phyloP scores from a whole-genome alignment of 305 asterid species.

The Coffea humblotiana region DNA sequence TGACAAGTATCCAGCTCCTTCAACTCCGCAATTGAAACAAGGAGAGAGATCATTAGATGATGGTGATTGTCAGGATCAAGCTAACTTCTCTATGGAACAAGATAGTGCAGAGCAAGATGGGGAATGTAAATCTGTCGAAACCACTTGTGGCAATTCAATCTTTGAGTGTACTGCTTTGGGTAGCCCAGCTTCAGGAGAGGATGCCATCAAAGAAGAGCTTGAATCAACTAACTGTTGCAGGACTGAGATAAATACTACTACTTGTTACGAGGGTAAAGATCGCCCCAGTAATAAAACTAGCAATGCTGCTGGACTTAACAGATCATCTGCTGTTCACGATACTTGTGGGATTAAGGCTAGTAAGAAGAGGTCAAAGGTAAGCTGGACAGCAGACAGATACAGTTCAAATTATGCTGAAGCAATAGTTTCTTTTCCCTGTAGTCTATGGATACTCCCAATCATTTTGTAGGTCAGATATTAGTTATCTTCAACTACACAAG shows the following conservation, averaged over 20 bases:
- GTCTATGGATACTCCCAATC: background rate
- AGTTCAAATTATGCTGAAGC: background rate
- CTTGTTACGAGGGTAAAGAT: slow-evolving; percentile 22
- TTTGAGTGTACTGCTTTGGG: slow-evolving; percentile 25
- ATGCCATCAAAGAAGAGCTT: slow-evolving; percentile 29
- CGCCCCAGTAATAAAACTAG: slow-evolving; percentile 1
- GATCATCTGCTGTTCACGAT: slow-evolving; percentile 22
- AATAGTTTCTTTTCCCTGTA: background rate
- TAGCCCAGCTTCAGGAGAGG: slow-evolving; percentile 17
- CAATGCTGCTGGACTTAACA: slow-evolving; percentile 26
- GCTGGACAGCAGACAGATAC: background rate
- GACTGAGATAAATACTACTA: slow-evolving; percentile 12
- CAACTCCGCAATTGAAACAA: slow-evolving; percentile 49
- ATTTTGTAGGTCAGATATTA: background rate
- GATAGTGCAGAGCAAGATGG: slow-evolving; percentile 41
- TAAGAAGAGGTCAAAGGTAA: slow-evolving; percentile 46
- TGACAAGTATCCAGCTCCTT: slow-evolving; percentile 54
- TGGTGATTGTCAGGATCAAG: slow-evolving; percentile 42
- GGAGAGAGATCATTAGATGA: slow-evolving; percentile 36
- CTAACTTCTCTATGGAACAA: slow-evolving; percentile 30
- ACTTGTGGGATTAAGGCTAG: slow-evolving; percentile 35
- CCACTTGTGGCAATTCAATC: slow-evolving; percentile 35
- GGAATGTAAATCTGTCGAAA: slow-evolving; percentile 52
- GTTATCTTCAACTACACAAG: background rate
- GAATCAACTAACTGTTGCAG: slow-evolving; percentile 25